Percentiles rank a stretch among this genome's conserved stretches.
These are phyloP conservation scores for Brassica balearica DNA, from an alignment of 441 rosid genomes.

Conservation along the genomic window DNA sequence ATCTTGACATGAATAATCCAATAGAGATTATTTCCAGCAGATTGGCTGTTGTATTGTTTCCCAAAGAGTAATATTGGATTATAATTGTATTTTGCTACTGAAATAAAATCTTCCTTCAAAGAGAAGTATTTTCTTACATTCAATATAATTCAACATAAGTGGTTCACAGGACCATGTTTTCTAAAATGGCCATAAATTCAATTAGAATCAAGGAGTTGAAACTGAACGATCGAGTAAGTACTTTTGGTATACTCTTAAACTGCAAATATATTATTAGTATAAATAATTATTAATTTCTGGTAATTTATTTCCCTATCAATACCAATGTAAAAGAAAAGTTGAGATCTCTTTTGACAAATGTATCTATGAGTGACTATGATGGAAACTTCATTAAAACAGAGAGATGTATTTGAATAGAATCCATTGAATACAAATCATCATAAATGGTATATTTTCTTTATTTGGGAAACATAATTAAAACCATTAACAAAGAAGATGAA, in stretches of 20 bases:
- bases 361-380: background rate
- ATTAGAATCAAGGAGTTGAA: background rate
- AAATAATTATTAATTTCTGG: background rate
- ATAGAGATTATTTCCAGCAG: background rate
- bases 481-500: conserved; percentile 4
- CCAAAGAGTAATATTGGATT: background rate
- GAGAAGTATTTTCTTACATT: background rate
- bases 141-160: background rate
- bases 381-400: conserved; percentile 3
- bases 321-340: background rate
- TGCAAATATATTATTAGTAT: background rate
- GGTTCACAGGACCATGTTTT: background rate
- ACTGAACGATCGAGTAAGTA: background rate
- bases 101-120: background rate
- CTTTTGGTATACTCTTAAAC: background rate
- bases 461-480: background rate
- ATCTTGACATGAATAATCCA: background rate
- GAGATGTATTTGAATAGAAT: background rate
- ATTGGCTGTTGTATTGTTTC: background rate
- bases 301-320: background rate
- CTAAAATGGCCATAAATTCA: background rate
- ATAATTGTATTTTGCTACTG: background rate
- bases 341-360: background rate
- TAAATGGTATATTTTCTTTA: conserved; percentile 1
- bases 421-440: background rate